phyloP scores from a whole-genome alignment of 352 stramenopile genomes.

The Phytopythium boreale region DNA sequence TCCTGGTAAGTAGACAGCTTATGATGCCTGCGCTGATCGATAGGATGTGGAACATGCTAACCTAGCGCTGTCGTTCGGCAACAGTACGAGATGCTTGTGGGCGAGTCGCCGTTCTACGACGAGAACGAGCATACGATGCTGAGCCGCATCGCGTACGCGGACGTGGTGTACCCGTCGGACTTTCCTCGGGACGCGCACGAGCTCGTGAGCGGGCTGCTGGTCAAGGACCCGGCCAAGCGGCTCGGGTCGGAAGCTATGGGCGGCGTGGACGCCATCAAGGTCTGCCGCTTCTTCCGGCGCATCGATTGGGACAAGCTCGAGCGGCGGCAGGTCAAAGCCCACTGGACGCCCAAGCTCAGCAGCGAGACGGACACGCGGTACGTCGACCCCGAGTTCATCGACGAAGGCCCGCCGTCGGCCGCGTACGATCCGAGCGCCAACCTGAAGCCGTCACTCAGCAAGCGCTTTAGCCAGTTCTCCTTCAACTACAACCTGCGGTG shows the following conservation, averaged over 20 bases:
- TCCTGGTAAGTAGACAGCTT: conserved; percentile 57
- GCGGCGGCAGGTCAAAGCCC: conserved; percentile 65
- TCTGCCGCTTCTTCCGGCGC: conserved; percentile 61
- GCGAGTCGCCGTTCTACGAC: conserved; percentile 86
- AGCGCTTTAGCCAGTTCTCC: conserved; percentile 88
- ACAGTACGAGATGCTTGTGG: conserved; percentile 87
- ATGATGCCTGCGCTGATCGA: neutral
- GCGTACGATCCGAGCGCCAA: conserved; percentile 69
- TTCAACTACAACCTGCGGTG: conserved; percentile 83
- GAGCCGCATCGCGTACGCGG: conserved; percentile 73
- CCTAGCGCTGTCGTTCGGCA: neutral
- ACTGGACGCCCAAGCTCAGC: conserved; percentile 82
- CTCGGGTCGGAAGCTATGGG: conserved; percentile 65
- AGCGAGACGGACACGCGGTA: conserved; percentile 87
- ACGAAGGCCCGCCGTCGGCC: conserved; percentile 79
- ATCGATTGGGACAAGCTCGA: conserved; percentile 80
- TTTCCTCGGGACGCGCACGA: conserved; percentile 78
- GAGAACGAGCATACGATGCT: conserved; percentile 90
- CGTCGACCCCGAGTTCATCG: conserved; percentile 86
- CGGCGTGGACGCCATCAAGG: conserved; percentile 71
- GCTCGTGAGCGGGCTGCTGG: conserved; percentile 67
- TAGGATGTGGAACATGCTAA: conserved; percentile 7
- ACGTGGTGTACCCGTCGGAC: conserved; percentile 70
- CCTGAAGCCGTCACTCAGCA: conserved; percentile 65
- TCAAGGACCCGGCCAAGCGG: conserved; percentile 67